A percentile compares a stretch with the other conserved stretches of the same genome.
phyloP scores from a whole-genome alignment of 441 rosid genomes.

The Kokia cookei region DNA sequence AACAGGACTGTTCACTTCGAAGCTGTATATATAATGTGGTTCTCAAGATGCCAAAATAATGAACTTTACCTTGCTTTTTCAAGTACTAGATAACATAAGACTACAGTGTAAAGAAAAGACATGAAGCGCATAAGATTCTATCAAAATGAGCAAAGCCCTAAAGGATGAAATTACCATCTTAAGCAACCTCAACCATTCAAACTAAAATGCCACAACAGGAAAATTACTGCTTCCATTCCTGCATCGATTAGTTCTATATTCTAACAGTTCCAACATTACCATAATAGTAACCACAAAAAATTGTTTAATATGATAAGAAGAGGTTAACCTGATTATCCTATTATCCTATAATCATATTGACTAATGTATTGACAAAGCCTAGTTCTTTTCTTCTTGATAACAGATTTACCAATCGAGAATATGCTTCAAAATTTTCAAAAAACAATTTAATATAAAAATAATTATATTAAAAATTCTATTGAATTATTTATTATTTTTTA shows the following conservation, averaged over 20 bases:
- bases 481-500: too few relatives aligned
- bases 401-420: background rate
- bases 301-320: too few relatives aligned
- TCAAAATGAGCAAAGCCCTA: background rate
- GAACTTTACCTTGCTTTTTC: background rate
- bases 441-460: too few relatives aligned
- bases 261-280: background rate
- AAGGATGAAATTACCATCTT: too few relatives aligned
- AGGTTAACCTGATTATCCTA: too few relatives aligned
- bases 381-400: background rate
- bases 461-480: too few relatives aligned
- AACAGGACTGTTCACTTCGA: background rate
- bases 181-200: background rate
- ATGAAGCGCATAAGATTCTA: background rate
- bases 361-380: background rate
- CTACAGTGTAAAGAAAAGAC: background rate
- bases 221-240: background rate
- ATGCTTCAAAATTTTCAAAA: too few relatives aligned
- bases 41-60: background rate
- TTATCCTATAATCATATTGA: background rate
- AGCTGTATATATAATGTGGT: background rate
- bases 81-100: background rate
- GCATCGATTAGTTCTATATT: background rate
- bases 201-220: background rate
- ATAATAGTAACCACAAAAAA: too few relatives aligned